Conservation (phyloP, 495 filamentous ascomycete species). For the Margaritispora aquatica region DNA sequence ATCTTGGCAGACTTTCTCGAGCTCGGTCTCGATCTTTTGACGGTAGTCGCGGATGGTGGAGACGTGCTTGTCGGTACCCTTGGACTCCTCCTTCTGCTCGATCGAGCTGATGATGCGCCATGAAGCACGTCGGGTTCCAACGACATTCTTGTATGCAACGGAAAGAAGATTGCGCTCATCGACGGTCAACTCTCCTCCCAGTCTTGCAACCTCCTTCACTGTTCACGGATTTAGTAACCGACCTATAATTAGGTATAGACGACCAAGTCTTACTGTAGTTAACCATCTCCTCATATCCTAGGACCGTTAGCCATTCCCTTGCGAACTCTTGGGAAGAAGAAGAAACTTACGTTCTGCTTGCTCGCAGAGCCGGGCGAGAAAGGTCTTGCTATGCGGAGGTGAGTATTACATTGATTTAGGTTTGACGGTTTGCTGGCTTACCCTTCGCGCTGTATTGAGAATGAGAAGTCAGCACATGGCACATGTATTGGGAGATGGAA, state of each 20-base stretch:
- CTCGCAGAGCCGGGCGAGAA: slow-evolving; percentile 99
- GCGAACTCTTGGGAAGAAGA: too few relatives aligned
- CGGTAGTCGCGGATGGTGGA: slow-evolving; percentile 95
- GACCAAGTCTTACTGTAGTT: slow-evolving; percentile 53
- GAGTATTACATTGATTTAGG: slow-evolving; percentile 5
- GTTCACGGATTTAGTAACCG: not conserved
- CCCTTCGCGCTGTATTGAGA: slow-evolving; percentile 70
- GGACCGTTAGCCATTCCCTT: not conserved
- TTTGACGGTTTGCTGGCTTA: slow-evolving; percentile 32
- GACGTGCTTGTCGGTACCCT: slow-evolving; percentile 97
- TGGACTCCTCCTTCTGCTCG: slow-evolving; percentile 99
- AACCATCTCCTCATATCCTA: slow-evolving; percentile 98
- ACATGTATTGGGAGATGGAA: not conserved
- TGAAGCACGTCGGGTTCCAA: slow-evolving; percentile 95
- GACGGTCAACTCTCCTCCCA: slow-evolving; percentile 92
- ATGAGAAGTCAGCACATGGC: slow-evolving; percentile 25
- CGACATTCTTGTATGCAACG: slow-evolving; percentile 99
- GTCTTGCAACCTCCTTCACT: slow-evolving; percentile 94
- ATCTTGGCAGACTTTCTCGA: slow-evolving; percentile 98
- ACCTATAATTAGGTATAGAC: not conserved
- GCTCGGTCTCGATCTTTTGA: slow-evolving; percentile 96
- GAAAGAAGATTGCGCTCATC: slow-evolving; percentile 99
- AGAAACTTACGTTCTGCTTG: slow-evolving; percentile 86
- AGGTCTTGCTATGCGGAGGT: slow-evolving; percentile 81
- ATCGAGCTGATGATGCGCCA: slow-evolving; percentile 99